These are phyloP conservation scores for Trypanosoma cruzi DNA, from an alignment of 208 protist genomes.

Conservation along the genomic window DNA sequence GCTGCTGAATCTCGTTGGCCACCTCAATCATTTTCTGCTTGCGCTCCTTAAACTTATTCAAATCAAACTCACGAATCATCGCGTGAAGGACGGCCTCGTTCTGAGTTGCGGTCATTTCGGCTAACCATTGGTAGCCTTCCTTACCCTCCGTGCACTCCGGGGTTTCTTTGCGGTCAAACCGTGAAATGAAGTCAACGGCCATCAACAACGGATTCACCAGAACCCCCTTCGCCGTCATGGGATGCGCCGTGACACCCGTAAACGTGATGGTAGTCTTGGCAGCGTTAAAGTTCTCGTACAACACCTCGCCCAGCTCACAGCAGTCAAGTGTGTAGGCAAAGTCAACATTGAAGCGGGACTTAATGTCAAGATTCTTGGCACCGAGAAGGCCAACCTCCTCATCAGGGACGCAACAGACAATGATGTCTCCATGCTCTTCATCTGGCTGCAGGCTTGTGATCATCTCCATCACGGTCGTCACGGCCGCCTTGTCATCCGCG, in stretches of 20 bases:
- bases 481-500: conserved; percentile 86
- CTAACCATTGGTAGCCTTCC: conserved; percentile 86
- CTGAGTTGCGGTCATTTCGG: conserved; percentile 57
- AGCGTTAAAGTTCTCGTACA: conserved; percentile 88
- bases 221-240: conserved; percentile 87
- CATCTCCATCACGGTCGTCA: conserved; percentile 84
- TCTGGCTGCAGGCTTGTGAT: conserved; percentile 48
- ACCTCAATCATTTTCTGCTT: conserved; percentile 54
- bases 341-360: conserved; percentile 75
- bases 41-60: conserved; percentile 44
- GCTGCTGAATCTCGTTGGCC: conserved; percentile 43
- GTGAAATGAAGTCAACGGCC: conserved; percentile 75
- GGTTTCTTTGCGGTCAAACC: conserved; percentile 70
- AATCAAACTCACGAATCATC: conserved; percentile 81
- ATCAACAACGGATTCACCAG: conserved; percentile 88
- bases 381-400: conserved; percentile 87
- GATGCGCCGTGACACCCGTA: conserved; percentile 77
- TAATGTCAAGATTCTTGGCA: conserved; percentile 80
- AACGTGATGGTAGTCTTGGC: conserved; percentile 58
- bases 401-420: conserved; percentile 86
- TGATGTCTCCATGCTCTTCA: conserved; percentile 68
- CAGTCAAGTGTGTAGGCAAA: conserved; percentile 90
- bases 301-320: conserved; percentile 83
- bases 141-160: conserved; percentile 78
- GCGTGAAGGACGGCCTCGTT: conserved; percentile 48